Conservation (phyloP, 352 stramenopile genomes). For the Globisporangium ultimum region DNA sequence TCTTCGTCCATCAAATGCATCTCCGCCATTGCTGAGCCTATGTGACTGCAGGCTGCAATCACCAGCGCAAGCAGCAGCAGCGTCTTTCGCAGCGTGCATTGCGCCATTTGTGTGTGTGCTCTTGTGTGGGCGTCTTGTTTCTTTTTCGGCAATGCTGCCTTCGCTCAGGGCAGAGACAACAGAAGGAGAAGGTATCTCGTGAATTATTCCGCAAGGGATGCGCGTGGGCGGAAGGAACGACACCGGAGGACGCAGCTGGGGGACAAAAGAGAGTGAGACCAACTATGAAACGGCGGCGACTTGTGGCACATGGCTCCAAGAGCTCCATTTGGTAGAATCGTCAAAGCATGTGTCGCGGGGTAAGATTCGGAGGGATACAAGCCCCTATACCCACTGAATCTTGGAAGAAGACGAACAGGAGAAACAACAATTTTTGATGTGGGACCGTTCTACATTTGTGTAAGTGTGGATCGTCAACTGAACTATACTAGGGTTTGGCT, state of each 20-base stretch:
- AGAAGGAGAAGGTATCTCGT: no score
- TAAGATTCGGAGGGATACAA: conserved; percentile 3
- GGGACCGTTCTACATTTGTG: background rate
- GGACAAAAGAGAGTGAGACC: no score
- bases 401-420: background rate
- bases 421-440: no score
- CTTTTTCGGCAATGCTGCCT: conserved; percentile 1
- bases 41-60: background rate
- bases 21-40: conserved; percentile 2
- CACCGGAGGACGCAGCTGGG: no score
- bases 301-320: background rate
- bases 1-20: conserved; percentile 37
- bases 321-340: background rate
- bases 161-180: no score
- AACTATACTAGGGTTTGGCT: no score
- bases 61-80: conserved; percentile 9
- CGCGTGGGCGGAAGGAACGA: no score
- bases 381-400: background rate
- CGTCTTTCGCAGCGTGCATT: background rate
- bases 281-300: conserved; percentile 4
- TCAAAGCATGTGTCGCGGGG: background rate
- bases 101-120: conserved; percentile 3
- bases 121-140: background rate
- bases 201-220: background rate
- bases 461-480: no score